Conservation (phyloP, 1,139 yeast genomes). For the Casaregolazyma lundiana region DNA sequence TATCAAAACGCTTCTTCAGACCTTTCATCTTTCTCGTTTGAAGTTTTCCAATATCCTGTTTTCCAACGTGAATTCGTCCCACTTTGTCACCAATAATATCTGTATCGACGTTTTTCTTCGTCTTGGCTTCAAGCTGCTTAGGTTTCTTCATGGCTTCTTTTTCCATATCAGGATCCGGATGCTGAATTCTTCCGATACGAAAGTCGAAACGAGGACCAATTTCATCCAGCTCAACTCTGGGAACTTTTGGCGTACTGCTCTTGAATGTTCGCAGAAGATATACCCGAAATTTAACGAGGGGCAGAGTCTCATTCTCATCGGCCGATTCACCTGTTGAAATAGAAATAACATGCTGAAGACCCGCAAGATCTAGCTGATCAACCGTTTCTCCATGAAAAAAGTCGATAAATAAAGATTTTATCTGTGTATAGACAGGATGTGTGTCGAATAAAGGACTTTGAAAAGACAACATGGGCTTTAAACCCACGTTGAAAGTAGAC, state of each 20-base stretch:
- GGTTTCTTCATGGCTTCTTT: slow-evolving; percentile 84
- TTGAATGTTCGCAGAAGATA: slow-evolving; percentile 76
- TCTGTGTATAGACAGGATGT: slow-evolving; percentile 79
- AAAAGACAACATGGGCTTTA: slow-evolving; percentile 91
- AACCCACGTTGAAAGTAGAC: slow-evolving; percentile 76
- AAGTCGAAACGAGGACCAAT: slow-evolving; percentile 96
- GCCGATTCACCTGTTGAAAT: slow-evolving; percentile 63
- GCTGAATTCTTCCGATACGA: slow-evolving; percentile 78
- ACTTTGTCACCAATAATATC: slow-evolving; percentile 95
- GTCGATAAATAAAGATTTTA: slow-evolving; percentile 85
- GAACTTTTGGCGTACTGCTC: slow-evolving; percentile 68
- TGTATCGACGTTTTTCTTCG: slow-evolving; percentile 81
- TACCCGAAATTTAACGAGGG: slow-evolving; percentile 83
- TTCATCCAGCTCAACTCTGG: slow-evolving; percentile 91
- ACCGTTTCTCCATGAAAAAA: slow-evolving; percentile 84
- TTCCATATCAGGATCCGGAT: slow-evolving; percentile 84
- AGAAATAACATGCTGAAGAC: slow-evolving; percentile 85
- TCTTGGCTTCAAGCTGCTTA: slow-evolving; percentile 74
- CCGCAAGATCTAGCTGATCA: slow-evolving; percentile 87
- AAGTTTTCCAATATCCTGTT: slow-evolving; percentile 82
- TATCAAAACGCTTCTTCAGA: slow-evolving; percentile 80
- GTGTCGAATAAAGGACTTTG: slow-evolving; percentile 89
- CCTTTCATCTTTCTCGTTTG: slow-evolving; percentile 99
- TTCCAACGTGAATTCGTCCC: slow-evolving; percentile 94
- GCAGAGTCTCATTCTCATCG: slow-evolving; percentile 67